A percentile compares a stretch with the other conserved stretches of the same genome.
Conservation (phyloP, 345 rosid genomes). For the Populus pruinosa region DNA sequence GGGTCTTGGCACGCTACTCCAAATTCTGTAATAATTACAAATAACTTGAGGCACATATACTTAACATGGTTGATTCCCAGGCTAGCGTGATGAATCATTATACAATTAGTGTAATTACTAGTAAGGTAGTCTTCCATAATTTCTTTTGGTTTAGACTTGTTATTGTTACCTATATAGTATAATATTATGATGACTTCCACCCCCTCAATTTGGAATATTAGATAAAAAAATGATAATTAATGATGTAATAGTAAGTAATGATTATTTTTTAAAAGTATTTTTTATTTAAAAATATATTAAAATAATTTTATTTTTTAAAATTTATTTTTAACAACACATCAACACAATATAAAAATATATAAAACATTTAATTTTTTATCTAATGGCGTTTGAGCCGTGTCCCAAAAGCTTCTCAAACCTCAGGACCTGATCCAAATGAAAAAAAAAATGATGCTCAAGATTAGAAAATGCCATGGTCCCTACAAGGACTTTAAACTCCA, state of each 20-base stretch:
- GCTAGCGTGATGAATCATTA: neutral
- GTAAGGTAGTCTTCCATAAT: neutral
- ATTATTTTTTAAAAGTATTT: too few relatives aligned
- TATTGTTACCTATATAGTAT: too few relatives aligned
- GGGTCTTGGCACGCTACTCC: slow-evolving; percentile 8
- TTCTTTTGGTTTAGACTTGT: too few relatives aligned
- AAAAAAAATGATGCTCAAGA: slow-evolving; percentile 15
- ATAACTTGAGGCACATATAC: neutral
- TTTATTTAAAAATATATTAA: too few relatives aligned
- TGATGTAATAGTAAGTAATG: neutral
- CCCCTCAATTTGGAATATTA: neutral
- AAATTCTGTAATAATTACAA: slow-evolving; percentile 7
- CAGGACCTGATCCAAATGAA: slow-evolving; percentile 11
- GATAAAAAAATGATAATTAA: neutral
- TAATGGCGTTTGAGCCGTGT: too few relatives aligned
- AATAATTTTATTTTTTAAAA: too few relatives aligned
- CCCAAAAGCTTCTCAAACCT: neutral
- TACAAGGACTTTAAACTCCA: neutral
- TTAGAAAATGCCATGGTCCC: slow-evolving; percentile 25
- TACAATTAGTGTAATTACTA: neutral
- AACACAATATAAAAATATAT: too few relatives aligned
- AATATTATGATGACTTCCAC: neutral
- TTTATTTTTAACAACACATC: too few relatives aligned
- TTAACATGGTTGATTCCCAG: neutral
- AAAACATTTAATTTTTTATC: too few relatives aligned